Evolutionary conservation across 140 eudicot species (phyloP).

Genomic region (Bidens hawaiensis): DNA sequence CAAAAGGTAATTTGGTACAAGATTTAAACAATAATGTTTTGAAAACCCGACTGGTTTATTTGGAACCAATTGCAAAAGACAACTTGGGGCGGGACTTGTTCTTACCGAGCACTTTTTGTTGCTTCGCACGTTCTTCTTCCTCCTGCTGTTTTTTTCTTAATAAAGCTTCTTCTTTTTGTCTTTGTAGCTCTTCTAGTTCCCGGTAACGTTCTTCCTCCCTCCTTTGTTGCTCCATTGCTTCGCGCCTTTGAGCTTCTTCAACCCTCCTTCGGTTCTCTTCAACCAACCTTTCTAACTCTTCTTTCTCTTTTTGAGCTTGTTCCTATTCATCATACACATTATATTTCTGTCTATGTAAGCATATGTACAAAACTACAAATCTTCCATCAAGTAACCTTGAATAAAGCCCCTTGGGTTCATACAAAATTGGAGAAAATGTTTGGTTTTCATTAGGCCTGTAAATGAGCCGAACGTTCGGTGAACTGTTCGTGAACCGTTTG

Average conservation of each 20-base stretch:
- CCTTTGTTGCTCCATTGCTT: constrained; percentile 74
- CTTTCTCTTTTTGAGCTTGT: constrained; percentile 67
- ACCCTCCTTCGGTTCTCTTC: constrained; percentile 78
- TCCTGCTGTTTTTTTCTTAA: constrained; percentile 81
- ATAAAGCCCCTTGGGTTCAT: not conserved
- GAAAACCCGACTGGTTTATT: constrained; percentile 27
- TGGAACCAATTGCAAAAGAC: constrained; percentile 76
- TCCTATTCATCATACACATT: constrained; percentile 34
- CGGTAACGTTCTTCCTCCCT: constrained; percentile 85
- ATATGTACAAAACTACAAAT: not conserved
- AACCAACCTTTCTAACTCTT: constrained; percentile 65
- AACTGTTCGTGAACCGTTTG: too few species aligned
- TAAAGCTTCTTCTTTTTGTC: constrained; percentile 81
- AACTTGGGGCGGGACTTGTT: constrained; percentile 92
- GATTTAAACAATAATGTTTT: not conserved
- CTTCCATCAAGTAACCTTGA: not conserved
- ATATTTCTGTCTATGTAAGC: not conserved
- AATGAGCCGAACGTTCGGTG: too few species aligned
- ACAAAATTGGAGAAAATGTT: not conserved
- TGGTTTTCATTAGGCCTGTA: too few species aligned
- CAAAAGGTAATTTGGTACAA: constrained; percentile 1
- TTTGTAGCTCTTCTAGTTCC: constrained; percentile 81
- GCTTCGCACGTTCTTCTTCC: constrained; percentile 87
- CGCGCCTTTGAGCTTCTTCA: constrained; percentile 88
- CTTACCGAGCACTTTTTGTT: constrained; percentile 80